Base-by-base conservation (phyloP, 116 monocot species). In the Trichopus zeylanicus region DNA sequence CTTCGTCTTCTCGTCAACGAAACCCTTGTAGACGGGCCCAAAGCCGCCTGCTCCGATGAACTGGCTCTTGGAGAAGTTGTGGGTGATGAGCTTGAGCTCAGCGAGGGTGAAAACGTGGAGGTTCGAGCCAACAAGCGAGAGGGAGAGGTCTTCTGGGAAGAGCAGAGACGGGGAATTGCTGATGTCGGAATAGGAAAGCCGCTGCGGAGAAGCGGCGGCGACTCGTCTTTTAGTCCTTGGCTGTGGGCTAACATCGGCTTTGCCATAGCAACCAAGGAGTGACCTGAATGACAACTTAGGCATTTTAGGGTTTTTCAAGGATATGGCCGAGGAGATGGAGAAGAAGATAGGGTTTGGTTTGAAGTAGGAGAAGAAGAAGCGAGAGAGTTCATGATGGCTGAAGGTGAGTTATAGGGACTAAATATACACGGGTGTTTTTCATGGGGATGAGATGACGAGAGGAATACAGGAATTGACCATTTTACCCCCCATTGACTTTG, bases 21-120 rank as follows among this genome's bases (percentile, higher is more conserved):
- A 66, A 0, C 85, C 85, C 52, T 85, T 85, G 62, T 76, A 85
- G 18, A 85, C 85, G 4, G 80, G 76, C 23, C 85, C 85, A 58
- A 85, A 85, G 8, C 85, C 85, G 23, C 85, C 85, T 61, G 76
- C 80, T 25, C 85, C 85, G 56, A 80, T 46, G 53, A 72, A 57
- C 28, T 85, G 76, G 54, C 70, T 74, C 23, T 26, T 63, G 26
- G 73, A 76, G 73, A 85, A 85, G 59, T 54, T 59, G 4, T 67
- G 56, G 8, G 85, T 85, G 27, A 63, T 63, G 1, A 48, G 38
- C 39, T 69, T 69, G 9, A 85, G 67, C 76, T 85, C 85, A 0
- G 69, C 56, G 0, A 84, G 65, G 48, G 73, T 75, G 72, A 84
- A 84, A 31, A 73, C 72, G 29, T 79, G 55, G 13, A 84, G 75